phyloP scores from a whole-genome alignment of 495 filamentous ascomycete species.

The Daldinia loculata region DNA sequence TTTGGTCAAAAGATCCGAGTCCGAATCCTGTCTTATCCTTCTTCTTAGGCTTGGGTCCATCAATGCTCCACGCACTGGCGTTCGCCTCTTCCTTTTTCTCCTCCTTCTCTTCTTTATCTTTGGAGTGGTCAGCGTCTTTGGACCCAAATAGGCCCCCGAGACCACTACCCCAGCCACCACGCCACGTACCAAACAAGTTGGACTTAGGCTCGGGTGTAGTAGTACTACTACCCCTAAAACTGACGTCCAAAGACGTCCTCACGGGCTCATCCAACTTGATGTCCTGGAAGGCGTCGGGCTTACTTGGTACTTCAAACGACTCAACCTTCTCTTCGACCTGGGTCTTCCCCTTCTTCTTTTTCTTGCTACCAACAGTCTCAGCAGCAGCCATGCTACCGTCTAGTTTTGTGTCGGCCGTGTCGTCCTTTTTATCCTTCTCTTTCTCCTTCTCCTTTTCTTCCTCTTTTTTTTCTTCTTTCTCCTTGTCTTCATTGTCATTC shows the following conservation, averaged over 20 bases:
- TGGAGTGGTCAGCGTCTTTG: conserved; percentile 32
- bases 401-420: conserved; percentile 22
- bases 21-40: conserved; percentile 48
- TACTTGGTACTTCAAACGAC: conserved; percentile 25
- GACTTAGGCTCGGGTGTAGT: conserved; percentile 43
- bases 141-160: conserved; percentile 41
- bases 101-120: conserved; percentile 35
- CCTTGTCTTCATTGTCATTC: conserved; percentile 38
- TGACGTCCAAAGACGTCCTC: conserved; percentile 50
- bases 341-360: conserved; percentile 59
- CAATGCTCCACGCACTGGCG: conserved; percentile 53
- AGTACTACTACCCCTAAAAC: conserved; percentile 41
- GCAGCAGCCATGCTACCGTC: conserved; percentile 47
- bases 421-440: conserved; percentile 39
- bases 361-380: conserved; percentile 42
- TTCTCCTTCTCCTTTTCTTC: conserved; percentile 50
- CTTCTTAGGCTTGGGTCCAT: conserved; percentile 54
- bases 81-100: conserved; percentile 19
- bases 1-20: conserved; percentile 52
- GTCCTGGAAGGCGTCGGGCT: conserved; percentile 56
- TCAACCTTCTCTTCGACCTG: conserved; percentile 37
- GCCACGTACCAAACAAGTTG: conserved; percentile 51
- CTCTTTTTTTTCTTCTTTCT: conserved; percentile 39
- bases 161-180: conserved; percentile 43
- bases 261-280: conserved; percentile 58